phyloP scores from a whole-genome alignment of 1,284 basidiomycete species.

The Agaricales sp. region DNA sequence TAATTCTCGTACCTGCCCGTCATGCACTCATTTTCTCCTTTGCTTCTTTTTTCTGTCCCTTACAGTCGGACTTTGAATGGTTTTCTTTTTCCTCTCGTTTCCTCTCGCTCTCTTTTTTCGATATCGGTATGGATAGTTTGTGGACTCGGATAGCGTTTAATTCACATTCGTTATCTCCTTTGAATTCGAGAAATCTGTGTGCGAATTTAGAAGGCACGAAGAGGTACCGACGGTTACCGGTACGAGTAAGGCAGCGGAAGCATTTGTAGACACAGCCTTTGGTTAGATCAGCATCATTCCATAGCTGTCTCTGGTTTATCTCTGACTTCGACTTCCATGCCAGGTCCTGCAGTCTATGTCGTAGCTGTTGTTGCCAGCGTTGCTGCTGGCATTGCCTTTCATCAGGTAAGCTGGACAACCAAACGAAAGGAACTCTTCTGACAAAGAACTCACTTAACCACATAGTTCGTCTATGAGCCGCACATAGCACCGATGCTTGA shows the following conservation, averaged over 20 bases:
- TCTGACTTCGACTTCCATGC: slow-evolving; percentile 15
- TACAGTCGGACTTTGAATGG: neutral
- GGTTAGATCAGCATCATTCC: neutral
- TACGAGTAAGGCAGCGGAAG: neutral
- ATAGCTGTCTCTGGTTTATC: neutral
- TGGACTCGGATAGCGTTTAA: neutral
- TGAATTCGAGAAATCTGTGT: neutral
- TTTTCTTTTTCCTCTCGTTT: neutral
- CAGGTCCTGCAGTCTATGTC: slow-evolving; percentile 27
- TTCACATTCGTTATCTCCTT: neutral
- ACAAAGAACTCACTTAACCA: neutral
- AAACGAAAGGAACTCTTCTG: slow-evolving; percentile 8
- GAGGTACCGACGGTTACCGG: neutral
- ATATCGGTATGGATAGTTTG: neutral
- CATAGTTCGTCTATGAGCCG: slow-evolving; percentile 52
- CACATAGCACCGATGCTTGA: slow-evolving; percentile 46
- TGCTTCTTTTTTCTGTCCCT: neutral
- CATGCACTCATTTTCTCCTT: neutral
- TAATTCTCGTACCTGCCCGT: neutral
- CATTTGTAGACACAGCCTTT: neutral
- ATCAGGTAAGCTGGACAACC: slow-evolving; percentile 23
- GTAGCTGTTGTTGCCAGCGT: slow-evolving; percentile 27
- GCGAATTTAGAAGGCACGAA: neutral
- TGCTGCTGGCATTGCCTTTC: slow-evolving; percentile 31
- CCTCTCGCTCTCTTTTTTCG: neutral